Evolutionary conservation across 768 basidiomycete species (phyloP).

Genomic region (Hemileccinum rubropunctum): DNA sequence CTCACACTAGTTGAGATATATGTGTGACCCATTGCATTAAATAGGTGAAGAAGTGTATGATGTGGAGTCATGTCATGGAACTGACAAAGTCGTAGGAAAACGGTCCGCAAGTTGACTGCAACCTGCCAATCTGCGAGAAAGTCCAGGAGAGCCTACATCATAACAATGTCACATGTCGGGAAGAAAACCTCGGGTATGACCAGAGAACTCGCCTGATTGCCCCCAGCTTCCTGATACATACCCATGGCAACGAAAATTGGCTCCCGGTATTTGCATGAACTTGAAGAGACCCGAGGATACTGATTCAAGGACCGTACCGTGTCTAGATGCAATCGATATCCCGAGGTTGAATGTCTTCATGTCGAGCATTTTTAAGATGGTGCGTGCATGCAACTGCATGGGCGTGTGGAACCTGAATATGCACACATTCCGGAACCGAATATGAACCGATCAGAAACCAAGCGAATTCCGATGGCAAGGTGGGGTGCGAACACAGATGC

Average conservation of each 20-base stretch:
- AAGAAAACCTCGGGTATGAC: neutral
- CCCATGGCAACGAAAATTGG: neutral
- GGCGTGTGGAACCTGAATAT: too few species aligned
- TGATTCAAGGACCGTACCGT: too few species aligned
- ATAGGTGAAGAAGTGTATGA: constrained; percentile 5
- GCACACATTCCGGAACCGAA: too few species aligned
- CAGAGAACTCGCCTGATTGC: neutral
- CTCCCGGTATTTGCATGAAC: neutral
- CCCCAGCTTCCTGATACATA: neutral
- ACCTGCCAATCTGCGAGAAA: neutral
- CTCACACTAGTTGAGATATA: constrained; percentile 9
- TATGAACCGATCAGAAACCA: too few species aligned
- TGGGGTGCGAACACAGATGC: neutral
- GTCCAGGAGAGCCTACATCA: constrained; percentile 2
- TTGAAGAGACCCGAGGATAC: neutral
- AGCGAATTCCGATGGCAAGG: neutral
- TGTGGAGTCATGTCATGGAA: constrained; percentile 12
- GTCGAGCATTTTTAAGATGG: too few species aligned
- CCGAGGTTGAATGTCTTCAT: too few species aligned
- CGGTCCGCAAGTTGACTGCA: neutral
- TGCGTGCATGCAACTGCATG: too few species aligned
- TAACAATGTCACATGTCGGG: neutral
- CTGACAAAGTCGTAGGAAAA: constrained; percentile 11
- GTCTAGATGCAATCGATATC: too few species aligned
- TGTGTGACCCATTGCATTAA: constrained; percentile 10